Base-by-base conservation (phyloP, 129 eudicot genomes). In the Artemisia tridentata region DNA sequence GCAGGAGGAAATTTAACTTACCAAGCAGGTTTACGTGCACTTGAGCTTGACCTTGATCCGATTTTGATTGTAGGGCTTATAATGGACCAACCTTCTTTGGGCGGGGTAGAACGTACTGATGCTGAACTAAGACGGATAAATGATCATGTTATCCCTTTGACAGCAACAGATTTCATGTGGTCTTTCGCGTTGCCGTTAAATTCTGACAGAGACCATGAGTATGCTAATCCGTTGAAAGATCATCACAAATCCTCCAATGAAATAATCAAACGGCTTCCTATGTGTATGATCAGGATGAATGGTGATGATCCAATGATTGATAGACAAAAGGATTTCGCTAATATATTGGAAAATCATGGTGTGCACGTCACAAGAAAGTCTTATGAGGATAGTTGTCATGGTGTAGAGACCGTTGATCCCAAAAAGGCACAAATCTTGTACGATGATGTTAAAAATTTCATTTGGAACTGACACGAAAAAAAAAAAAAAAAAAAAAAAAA, bases 301-400 rank as follows among this genome's bases (percentile, higher is more conserved):
- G 81, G 73, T 4, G 84, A 77, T 15, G 95, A 88, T 71, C 84
- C 88, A 14, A 54, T 85, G 72, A 61, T 78, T 8, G 90, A 88
- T 50, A 55, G 75, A 66, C 84, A 80, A 65, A 80, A 74, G 64
- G 83, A 79, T 61, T 60, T 85, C 29, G 86, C 72, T 25, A 41
- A 74, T 67, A 53, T 88, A 86, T 63, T 85, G 79, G 88, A 72
- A 80, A 46, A 73, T 53, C 75, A 68, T 43, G 88, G 88, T 11
- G 88, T 75, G 82, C 74, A 69, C 67, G 84, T 88, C 83, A 62
- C 34, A 19, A 19, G 56, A 5, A 71, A 70, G 55, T 77, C 79
- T 18, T 41, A 62, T 34, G 87, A 78, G 1, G 79, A 63, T 0
- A 88, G 78, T 10, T 23, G 10, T 38, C 95, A 88, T 66, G 88